Conservation (phyloP, 75 land plant species). For the Pseudotsuga menziesii region DNA sequence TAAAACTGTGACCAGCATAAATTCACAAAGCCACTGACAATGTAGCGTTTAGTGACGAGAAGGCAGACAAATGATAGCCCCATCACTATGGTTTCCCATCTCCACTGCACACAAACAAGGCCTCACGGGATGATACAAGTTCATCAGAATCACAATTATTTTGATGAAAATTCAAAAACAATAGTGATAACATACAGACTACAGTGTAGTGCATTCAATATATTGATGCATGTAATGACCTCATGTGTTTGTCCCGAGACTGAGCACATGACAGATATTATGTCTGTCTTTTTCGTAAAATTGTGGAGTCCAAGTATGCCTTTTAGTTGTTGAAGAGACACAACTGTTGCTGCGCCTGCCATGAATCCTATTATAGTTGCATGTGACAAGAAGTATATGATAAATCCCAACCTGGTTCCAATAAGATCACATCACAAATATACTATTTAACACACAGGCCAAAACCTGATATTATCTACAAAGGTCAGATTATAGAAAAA, state of each 20-base stretch:
- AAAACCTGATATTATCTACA: neutral
- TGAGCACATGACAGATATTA: conserved; percentile 72
- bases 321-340: conserved; percentile 77
- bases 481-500: neutral
- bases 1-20: too few species aligned
- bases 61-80: too few species aligned
- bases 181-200: neutral
- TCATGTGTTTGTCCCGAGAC: conserved; percentile 57
- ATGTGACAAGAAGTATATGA: conserved; percentile 83
- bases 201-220: neutral
- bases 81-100: conserved; percentile 69
- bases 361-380: conserved; percentile 85
- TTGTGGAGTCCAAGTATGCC: conserved; percentile 62
- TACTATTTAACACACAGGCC: neutral
- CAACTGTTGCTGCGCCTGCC: conserved; percentile 78
- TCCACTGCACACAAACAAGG: conserved; percentile 67
- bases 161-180: neutral
- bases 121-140: conserved; percentile 8
- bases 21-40: conserved; percentile 38
- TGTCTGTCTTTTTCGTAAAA: conserved; percentile 63
- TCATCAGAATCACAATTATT: neutral
- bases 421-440: too few species aligned
- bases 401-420: conserved; percentile 69
- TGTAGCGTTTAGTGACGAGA: conserved; percentile 47
- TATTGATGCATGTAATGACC: conserved; percentile 29